Base-by-base conservation (phyloP, 2,329 filamentous ascomycete species). In the Cladophialophora immunda region DNA sequence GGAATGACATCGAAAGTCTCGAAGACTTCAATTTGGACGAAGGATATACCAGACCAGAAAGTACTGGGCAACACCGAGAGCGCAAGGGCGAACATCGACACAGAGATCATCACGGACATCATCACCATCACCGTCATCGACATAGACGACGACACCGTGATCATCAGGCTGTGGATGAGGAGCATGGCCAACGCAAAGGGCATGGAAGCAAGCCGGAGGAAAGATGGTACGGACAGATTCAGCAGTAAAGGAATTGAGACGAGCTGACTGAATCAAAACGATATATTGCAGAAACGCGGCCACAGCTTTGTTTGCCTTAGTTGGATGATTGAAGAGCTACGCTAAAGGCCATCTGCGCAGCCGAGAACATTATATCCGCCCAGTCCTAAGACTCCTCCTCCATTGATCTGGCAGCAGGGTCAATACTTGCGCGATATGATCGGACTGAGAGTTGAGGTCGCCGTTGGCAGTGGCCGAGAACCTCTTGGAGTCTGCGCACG, bases 1-100 rank as follows among this genome's bases (percentile, higher is more conserved):
- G 68, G 8, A 45, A 55, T 78, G 17, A 75, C 19, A 27, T 77
- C 13, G 78, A 82, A 64, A 82, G 78, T 38, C 71, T 85, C 3
- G 80, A 84, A 29, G 75, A 70, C 0, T 83, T 84, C 66, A 76
- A 69, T 41, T 73, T 85, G 9, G 82, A 84, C 71, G 70, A 71
- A 19, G 70, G 71, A 4, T 66, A 71, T 29, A 66, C 63, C 13
- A 72, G 68, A 66, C 19, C 52, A 55, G n/a, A 64, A 25, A 60
- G 22, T 27, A 27, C 5, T 7, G 32, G 22, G 30, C 27, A 29
- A 22, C 22, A 32, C 11, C 55, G 36, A 15, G 27, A 45, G 27
- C 17, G 56, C n/a, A 41, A 56, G n/a, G 34, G 22, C 30, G 30
- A 32, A 11, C 61, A 68, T 70, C 68, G 64, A 34, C 67, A 54